phyloP scores from a whole-genome alignment of 208 protist species.

The Acanthamoeba lugdunensis region DNA sequence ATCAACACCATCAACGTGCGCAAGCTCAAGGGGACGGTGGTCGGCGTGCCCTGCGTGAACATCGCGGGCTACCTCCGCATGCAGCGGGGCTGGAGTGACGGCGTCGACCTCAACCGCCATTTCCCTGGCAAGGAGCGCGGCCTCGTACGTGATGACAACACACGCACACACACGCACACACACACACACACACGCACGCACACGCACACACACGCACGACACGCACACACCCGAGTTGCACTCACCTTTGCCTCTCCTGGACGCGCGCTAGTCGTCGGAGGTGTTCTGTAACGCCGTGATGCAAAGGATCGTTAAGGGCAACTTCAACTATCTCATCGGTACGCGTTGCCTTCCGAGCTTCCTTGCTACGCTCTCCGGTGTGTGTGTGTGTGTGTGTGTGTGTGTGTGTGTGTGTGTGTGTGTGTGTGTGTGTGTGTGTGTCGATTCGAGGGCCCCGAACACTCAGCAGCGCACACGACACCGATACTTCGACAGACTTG shows the following conservation, averaged over 20 bases:
- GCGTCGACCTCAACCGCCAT: conserved; percentile 78
- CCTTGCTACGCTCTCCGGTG: too few species aligned
- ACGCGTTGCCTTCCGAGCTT: neutral
- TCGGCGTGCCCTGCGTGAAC: conserved; percentile 73
- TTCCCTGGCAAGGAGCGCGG: conserved; percentile 78
- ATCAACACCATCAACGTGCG: conserved; percentile 40
- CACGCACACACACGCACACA: too few species aligned
- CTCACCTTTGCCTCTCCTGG: neutral
- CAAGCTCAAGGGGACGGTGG: conserved; percentile 64
- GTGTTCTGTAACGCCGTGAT: conserved; percentile 55
- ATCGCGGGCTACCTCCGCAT: conserved; percentile 53
- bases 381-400: neutral
- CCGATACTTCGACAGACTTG: conserved; percentile 54
- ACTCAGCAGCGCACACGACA: too few species aligned
- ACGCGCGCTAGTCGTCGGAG: conserved; percentile 45
- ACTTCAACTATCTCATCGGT: conserved; percentile 62
- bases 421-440: too few species aligned
- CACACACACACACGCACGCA: too few species aligned
- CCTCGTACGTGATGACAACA: neutral
- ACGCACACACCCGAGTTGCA: too few species aligned
- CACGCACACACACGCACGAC: too few species aligned
- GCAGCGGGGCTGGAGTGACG: conserved; percentile 67
- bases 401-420: too few species aligned
- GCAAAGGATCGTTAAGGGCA: conserved; percentile 40
- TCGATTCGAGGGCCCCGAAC: too few species aligned